Evolutionary conservation across 2,329 filamentous ascomycete genomes (phyloP).

Genomic region (Fusarium sp.): DNA sequence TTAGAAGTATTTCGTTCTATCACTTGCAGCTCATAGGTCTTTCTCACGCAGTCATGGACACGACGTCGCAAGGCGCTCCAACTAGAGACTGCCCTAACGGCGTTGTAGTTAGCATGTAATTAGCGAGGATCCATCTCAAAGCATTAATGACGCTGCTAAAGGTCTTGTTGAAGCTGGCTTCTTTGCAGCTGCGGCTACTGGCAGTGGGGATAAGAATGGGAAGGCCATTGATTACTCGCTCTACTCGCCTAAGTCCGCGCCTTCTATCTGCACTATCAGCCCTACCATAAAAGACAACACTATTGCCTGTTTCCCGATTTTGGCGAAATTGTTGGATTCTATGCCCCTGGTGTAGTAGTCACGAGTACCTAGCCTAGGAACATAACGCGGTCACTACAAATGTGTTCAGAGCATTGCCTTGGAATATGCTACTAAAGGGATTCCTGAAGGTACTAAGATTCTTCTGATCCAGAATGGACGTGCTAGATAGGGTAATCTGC

Average conservation of each 20-base stretch:
- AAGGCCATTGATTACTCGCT: not conserved
- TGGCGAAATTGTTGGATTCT: not conserved
- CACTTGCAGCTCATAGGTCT: not conserved
- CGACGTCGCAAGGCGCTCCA: constrained; percentile 1
- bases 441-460: constrained; percentile 14
- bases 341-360: not conserved
- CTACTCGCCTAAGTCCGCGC: not conserved
- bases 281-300: not conserved
- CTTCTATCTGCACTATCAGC: not conserved
- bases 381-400: not conserved
- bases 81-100: constrained; percentile 4
- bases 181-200: not conserved
- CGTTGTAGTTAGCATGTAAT: constrained; percentile 11
- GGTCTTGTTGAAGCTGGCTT: too few relatives aligned
- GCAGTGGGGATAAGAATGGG: not conserved
- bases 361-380: not conserved
- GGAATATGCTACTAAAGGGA: not conserved
- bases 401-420: constrained; percentile 14
- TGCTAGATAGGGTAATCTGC: not conserved
- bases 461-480: constrained; percentile 1
- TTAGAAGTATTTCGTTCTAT: not conserved
- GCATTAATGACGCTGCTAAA: too few relatives aligned
- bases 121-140: not conserved
- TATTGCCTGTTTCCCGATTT: not conserved
- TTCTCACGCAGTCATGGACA: constrained; percentile 5